Conservation (phyloP, 1,139 yeast species). For the Lodderomyces jiufengensis region DNA sequence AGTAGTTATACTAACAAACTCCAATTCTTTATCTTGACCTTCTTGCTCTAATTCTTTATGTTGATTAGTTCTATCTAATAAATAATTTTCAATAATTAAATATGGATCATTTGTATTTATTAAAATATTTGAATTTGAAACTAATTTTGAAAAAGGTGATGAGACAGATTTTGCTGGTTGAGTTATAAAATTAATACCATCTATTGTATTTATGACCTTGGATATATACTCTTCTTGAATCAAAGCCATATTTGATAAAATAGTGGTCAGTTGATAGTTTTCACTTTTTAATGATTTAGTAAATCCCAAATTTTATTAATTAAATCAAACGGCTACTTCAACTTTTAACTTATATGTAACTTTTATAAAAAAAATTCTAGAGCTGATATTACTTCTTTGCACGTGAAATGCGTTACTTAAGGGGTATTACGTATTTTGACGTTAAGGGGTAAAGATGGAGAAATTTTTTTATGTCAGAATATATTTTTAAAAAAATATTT, state of each 20-base stretch:
- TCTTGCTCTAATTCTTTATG: conserved; percentile 2
- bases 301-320: too few relatives aligned
- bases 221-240: conserved; percentile 16
- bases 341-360: too few relatives aligned
- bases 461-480: too few relatives aligned
- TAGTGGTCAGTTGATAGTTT: too few relatives aligned
- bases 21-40: conserved; percentile 16
- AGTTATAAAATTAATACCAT: conserved; percentile 35
- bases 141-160: conserved; percentile 26
- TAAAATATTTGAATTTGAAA: conserved; percentile 28
- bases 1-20: conserved; percentile 49
- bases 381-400: too few relatives aligned
- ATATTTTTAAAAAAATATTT: too few relatives aligned
- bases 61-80: conserved; percentile 15
- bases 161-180: conserved; percentile 47
- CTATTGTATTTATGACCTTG: conserved; percentile 21
- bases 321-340: too few relatives aligned
- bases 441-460: too few relatives aligned
- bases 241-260: conserved; percentile 11
- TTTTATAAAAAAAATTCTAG: too few relatives aligned
- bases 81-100: conserved; percentile 34
- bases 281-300: too few relatives aligned
- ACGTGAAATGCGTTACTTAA: too few relatives aligned
- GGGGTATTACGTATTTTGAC: too few relatives aligned
- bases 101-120: conserved; percentile 55